Conservation (phyloP, 139 green algal species). For the Haematococcus sp. region DNA sequence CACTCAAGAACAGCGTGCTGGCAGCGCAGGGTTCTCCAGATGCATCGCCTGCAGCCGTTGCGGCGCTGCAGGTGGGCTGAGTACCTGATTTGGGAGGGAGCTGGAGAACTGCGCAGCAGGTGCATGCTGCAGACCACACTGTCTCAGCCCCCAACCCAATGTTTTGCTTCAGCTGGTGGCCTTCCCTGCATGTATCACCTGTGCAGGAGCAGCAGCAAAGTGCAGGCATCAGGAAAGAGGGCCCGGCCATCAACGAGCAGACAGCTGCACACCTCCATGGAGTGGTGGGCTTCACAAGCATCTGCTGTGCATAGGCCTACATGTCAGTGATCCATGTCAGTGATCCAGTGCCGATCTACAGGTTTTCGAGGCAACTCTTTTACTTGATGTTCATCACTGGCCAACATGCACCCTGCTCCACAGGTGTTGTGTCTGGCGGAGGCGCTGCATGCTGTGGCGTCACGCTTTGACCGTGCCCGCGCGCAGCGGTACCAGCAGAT, state of each 20-base stretch:
- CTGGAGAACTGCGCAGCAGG: too few relatives aligned
- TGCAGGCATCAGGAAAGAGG: neutral
- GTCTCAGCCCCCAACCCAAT: neutral
- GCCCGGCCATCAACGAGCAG: conserved; percentile 41
- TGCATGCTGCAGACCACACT: too few relatives aligned
- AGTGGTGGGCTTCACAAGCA: conserved; percentile 38
- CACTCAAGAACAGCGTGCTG: conserved; percentile 16
- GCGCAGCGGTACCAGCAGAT: conserved; percentile 56
- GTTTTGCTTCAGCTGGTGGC: neutral
- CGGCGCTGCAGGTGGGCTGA: neutral
- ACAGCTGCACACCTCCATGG: conserved; percentile 74
- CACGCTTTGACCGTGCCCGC: conserved; percentile 65
- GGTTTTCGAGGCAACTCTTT: too few relatives aligned
- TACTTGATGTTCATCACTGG: too few relatives aligned
- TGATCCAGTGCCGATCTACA: too few relatives aligned
- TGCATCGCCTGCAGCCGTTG: conserved; percentile 1
- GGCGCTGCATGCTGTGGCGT: conserved; percentile 43
- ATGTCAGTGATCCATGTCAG: too few relatives aligned
- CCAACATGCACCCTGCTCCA: conserved; percentile 10
- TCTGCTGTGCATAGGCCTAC: too few relatives aligned
- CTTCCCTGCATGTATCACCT: neutral
- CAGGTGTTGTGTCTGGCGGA: conserved; percentile 79
- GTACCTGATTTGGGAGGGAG: too few relatives aligned
- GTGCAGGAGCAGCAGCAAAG: neutral
- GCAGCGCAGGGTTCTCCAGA: conserved; percentile 11